Evolutionary conservation across 768 basidiomycete genomes (phyloP), one percentile per base, ranked within the genome.

Genomic region (Trametes punicea): DNA sequence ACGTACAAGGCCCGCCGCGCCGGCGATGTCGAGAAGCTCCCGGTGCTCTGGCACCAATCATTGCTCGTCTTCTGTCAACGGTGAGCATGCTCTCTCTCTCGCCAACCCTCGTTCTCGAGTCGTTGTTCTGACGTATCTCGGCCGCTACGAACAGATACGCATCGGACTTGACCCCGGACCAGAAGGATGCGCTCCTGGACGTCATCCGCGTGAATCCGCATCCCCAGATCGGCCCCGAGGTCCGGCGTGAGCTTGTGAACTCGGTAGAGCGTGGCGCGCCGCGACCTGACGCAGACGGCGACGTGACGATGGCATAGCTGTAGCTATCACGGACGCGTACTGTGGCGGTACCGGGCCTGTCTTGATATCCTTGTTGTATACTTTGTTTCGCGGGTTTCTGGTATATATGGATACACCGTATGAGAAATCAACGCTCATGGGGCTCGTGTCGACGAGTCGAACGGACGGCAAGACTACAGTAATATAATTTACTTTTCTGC

Each of bases 31-130:
- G 85, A 88, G 44, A 85, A 86, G 68, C 78, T 98, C 27, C 96
- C 97, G n/a, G 97, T 98, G 11, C 77, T 99, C 10, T 99, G 97
- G 97, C 93, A 99, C 70, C 97, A 99, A 72, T 92, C 90, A 69
- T 77, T 99, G 51, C 79, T 99, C 21, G 92, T 95, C 3, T 98
- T 98, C 69, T 85, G 83, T 34, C 97, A 99, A 73, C 78, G 96
- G 94, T 93, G 40, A 65, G 70, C 69, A 51, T 46, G 13, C 23
- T 18, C 16, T 16, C 33, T 15, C 36, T 25, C 10, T 9, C n/a
- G 2, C 18, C 15, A 5, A 4, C 18, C 9, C 20, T 21, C 27
- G 13, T 33, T 4, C 2, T n/a, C n/a, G n/a, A n/a, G n/a, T n/a
- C n/a, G n/a, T n/a, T n/a, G n/a, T n/a, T n/a, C n/a, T n/a, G n/a